Evolutionary conservation across 2,329 filamentous ascomycete genomes (phyloP), one percentile per base, ranked within the genome.

Genomic region (Ophiostoma perfectum): DNA sequence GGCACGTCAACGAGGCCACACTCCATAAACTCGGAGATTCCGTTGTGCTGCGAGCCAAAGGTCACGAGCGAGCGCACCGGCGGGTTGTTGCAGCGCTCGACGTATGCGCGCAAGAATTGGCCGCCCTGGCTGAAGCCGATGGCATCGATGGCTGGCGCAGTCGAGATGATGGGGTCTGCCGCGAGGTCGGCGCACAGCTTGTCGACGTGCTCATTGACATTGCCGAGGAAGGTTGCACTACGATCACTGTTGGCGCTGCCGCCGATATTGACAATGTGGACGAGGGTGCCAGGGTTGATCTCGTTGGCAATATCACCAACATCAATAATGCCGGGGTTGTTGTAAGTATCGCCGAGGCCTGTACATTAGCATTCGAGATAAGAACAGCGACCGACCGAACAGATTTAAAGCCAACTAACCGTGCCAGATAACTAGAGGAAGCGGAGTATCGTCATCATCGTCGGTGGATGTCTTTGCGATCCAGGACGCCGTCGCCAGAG

Each of bases 121-220:
- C 95, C 95, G 71, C 95, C 95, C 78, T 99, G 95, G 14, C 91
- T 95, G 82, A 99, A 97, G 41, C 95, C 95, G 47, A 99, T 81
- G 45, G 93, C 94, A 78, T 98, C 95, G 76, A 97, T 84, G 71
- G 90, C 92, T 0, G 91, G 90, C 0, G 91, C 91, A 6, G 89
- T 91, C 68, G 89, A 89, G 16, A 97, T 86, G 77, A 96, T 91
- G 0, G 90, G 89, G 76, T 97, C 86, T 0, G 83, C 76, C 69
- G 90, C 84, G 58, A 98, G 85, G 74, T 89, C 87, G n/a, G 80
- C 81, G 84, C 95, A 98, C 66, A 96, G 92, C 71, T 83, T 77
- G 52, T 84, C 84, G 69, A 98, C 78, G 79, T 98, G 94, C 65
- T 84, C 81, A 2, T 90, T 93, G 5, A 97, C 81, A 79, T 97